Percentiles rank a stretch among this genome's conserved stretches.
phyloP scores from a whole-genome alignment of 352 stramenopile genomes.

The Pythium grandisporangium region DNA sequence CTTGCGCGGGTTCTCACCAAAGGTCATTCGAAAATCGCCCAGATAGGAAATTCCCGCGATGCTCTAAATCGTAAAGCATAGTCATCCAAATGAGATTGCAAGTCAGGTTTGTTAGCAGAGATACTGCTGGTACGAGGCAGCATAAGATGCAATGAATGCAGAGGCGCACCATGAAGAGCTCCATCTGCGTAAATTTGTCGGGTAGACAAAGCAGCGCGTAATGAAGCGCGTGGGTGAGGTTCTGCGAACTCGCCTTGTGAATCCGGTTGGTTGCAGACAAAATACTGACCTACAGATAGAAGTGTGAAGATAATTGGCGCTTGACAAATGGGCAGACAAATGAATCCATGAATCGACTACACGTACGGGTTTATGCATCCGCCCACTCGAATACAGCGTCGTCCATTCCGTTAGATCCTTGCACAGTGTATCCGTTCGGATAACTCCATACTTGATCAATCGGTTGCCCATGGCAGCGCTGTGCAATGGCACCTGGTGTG shows the following conservation, averaged over 20 bases:
- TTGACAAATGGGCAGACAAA: no score
- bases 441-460: constrained; percentile 86
- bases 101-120: neutral
- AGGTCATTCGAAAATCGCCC: constrained; percentile 86
- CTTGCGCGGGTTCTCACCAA: constrained; percentile 87
- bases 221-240: constrained; percentile 67
- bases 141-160: neutral
- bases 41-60: constrained; percentile 87
- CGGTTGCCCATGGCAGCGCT: constrained; percentile 47
- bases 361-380: constrained; percentile 83
- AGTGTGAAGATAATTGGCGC: no score
- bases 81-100: neutral
- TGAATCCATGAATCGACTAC: no score
- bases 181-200: constrained; percentile 71
- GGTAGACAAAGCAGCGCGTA: constrained; percentile 67
- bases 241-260: constrained; percentile 33
- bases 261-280: constrained; percentile 37
- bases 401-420: constrained; percentile 72
- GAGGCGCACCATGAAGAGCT: constrained; percentile 69
- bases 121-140: constrained; percentile 3
- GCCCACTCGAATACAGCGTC: constrained; percentile 80
- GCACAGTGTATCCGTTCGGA: constrained; percentile 71
- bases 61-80: constrained; percentile 29
- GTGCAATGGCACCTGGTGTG: constrained; percentile 45
- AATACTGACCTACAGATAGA: constrained; percentile 64